Conservation (phyloP, 2,329 filamentous ascomycete species). For the Colletotrichum sp. region DNA sequence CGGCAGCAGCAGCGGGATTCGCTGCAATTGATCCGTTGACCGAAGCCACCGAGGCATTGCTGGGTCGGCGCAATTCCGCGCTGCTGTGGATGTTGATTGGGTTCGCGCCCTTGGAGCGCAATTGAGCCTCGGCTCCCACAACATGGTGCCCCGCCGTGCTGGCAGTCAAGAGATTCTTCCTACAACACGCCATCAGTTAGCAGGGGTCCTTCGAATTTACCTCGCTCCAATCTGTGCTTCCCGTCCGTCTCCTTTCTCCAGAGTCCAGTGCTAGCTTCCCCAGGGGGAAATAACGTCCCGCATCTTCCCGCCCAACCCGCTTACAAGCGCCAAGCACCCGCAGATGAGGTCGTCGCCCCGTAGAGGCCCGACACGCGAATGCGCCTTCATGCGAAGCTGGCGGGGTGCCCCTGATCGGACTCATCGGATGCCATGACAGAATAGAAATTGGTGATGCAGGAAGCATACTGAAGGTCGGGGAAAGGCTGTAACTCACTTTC, state of each 20-base stretch:
- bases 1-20: not conserved
- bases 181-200: conserved; percentile 25
- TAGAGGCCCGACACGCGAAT: not conserved
- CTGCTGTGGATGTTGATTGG: conserved; percentile 38
- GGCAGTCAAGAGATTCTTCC: conserved; percentile 48
- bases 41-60: conserved; percentile 30
- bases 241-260: not conserved
- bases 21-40: conserved; percentile 26
- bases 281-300: not conserved
- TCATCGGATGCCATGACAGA: not conserved
- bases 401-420: not conserved
- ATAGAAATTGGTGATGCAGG: not conserved
- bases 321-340: not conserved
- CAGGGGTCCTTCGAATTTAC: not conserved
- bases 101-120: conserved; percentile 41
- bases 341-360: not conserved
- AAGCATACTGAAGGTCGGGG: not conserved
- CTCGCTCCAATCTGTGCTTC: not conserved
- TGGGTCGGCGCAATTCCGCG: conserved; percentile 42
- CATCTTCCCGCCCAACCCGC: not conserved
- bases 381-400: not conserved
- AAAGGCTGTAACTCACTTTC: conserved; percentile 68
- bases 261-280: not conserved
- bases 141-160: conserved; percentile 36
- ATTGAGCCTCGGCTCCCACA: conserved; percentile 49